Evolutionary conservation across 179 eudicot species (phyloP).

Genomic region (Camellia oleifera): DNA sequence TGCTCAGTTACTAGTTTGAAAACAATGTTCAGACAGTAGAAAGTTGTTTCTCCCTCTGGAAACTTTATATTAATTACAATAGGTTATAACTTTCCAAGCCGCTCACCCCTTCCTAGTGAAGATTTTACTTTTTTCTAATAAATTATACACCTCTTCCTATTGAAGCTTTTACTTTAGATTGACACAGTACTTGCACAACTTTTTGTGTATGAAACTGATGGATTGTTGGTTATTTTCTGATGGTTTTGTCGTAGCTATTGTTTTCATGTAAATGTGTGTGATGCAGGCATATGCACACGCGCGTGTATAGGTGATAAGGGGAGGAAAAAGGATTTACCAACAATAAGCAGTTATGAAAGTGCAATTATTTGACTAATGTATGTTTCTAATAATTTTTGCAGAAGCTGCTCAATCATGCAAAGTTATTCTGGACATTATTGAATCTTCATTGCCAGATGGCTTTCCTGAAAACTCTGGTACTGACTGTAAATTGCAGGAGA

Average conservation of each 20-base stretch:
- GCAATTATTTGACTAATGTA: constrained; percentile 26
- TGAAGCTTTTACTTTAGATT: background rate
- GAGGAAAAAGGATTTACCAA: background rate
- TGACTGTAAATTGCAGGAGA: constrained; percentile 91
- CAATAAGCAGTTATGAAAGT: constrained; percentile 10
- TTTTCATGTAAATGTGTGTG: background rate
- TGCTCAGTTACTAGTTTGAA: background rate
- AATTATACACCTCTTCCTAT: background rate
- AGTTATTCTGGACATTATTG: constrained; percentile 84
- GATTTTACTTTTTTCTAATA: background rate
- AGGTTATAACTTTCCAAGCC: background rate
- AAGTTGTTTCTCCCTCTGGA: background rate
- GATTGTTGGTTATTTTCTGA: background rate
- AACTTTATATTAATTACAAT: background rate
- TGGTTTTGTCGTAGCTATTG: background rate
- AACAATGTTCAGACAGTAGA: background rate
- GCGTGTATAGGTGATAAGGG: background rate
- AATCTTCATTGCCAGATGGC: constrained; percentile 87
- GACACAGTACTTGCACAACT: background rate
- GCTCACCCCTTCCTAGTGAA: background rate
- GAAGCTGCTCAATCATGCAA: constrained; percentile 98
- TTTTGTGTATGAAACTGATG: no score
- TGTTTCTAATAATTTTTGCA: constrained; percentile 47
- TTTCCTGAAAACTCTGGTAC: constrained; percentile 78
- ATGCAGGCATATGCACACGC: background rate